Base-by-base conservation (phyloP, 352 stramenopile genomes). In the Phytophthora tentaculata region DNA sequence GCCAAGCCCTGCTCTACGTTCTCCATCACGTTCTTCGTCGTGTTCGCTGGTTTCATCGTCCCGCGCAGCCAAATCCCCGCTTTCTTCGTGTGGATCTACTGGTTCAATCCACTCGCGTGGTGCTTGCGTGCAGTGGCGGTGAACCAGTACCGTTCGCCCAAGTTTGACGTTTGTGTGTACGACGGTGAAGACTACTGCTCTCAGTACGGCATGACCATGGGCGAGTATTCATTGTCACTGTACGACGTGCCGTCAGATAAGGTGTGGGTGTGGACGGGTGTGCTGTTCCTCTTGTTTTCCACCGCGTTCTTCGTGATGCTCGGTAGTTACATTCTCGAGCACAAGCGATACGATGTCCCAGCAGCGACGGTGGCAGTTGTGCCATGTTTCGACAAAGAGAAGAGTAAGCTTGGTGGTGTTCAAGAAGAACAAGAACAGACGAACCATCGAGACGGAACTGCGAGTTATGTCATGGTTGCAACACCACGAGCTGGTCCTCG, bases 21-120 rank as follows among this genome's bases (percentile, higher is more conserved):
- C 44, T 73, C 61, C 22, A 71, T 83, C 43, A 24, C 55, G 0
- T 47, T 71, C 12, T 65, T 48, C 44, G 37, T 71, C 6, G 45
- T 78, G 1, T 78, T 75, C 49, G 67, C 56, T 2, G 71, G 71
- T 10, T 79, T 73, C 41, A 26, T 74, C 3, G 67, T 78, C 14
- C 51, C 56, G 10, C 20, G 17, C 26, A 56, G 41, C 19, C 43
- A 66, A 50, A 70, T 76, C 5, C 71, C 71, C 12, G 20, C 14
- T 39, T 86, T 76, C 26, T 52, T 77, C n/a, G 62, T 78, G n/a
- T 91, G 81, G 81, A 37, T 90, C 45, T 90, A 87, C 59, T 89
- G 73, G 68, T 70, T 88, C 24, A 84, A 86, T 45, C 83, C 81
- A 0, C 22, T 89, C 8, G 54, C 73, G 0, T 89, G 81, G 81